Percentiles rank a stretch among this genome's conserved stretches.
These are phyloP conservation scores for Rhododendron henanense DNA, from an alignment of 148 eudicot species.

Conservation along the genomic window DNA sequence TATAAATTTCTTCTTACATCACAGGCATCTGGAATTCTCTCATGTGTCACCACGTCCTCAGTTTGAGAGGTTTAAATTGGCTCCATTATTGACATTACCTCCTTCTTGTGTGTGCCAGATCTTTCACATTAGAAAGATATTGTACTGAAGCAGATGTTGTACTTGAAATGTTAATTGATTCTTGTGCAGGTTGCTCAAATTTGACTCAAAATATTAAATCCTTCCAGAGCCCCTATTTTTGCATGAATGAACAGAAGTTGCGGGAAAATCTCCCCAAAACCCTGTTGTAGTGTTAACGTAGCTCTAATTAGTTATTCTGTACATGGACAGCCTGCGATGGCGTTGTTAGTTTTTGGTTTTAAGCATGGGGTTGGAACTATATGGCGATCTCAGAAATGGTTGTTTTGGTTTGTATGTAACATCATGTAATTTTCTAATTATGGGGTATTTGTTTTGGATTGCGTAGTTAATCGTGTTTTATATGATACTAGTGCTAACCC, in stretches of 20 bases:
- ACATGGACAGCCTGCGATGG: not conserved
- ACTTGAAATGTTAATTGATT: too few relatives aligned
- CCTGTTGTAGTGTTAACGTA: not conserved
- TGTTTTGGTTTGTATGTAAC: not conserved
- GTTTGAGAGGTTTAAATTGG: too few relatives aligned
- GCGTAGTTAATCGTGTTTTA: too few relatives aligned
- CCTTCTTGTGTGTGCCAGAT: not conserved
- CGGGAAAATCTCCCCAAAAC: not conserved
- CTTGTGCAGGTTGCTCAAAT: not conserved
- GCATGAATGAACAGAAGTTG: not conserved
- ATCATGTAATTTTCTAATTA: not conserved
- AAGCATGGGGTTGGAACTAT: not conserved
- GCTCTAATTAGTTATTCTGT: not conserved
- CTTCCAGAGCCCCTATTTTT: not conserved
- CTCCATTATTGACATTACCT: too few relatives aligned
- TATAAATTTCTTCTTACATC: not conserved
- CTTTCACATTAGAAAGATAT: too few relatives aligned
- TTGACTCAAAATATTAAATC: not conserved
- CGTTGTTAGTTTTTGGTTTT: too few relatives aligned
- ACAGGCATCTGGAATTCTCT: not conserved
- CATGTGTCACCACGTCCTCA: not conserved
- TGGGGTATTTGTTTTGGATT: too few relatives aligned
- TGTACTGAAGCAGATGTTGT: too few relatives aligned
- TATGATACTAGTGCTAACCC: too few relatives aligned
- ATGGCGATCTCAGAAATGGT: not conserved